Base-by-base conservation (phyloP, 2,329 filamentous ascomycete species). In the Penicillium sp. region DNA sequence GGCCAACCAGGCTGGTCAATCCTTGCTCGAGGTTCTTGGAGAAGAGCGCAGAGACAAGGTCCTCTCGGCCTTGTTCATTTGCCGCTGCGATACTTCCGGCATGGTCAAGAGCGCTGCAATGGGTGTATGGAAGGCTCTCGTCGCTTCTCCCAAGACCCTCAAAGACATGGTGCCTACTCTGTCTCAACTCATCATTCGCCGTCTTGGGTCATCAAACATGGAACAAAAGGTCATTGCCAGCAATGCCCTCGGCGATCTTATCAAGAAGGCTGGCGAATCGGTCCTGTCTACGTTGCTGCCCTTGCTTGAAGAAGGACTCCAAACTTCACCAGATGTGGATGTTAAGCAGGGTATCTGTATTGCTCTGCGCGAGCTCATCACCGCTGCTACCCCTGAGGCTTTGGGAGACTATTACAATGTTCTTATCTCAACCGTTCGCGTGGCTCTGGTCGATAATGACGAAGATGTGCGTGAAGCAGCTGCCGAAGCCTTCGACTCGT, bases 191-290 rank as follows among this genome's bases (percentile, higher is more conserved):
- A 84, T 98, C 54, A 96, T 98, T 61, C 81, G 86, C 42, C 85
- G 92, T 32, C 77, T 98, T 52, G 92, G 88, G 45, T 96, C 89
- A 62, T 84, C 89, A 30, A 96, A 95, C 59, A 89, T 94, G 82
- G 92, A 98, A 64, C 92, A 98, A 66, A 96, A 95, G 72, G 84
- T 95, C 53, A 98, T 98, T 72, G 92, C 93, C 50, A 90, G 90
- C 62, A 96, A 96, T 63, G 88, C 92, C 32, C 75, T 98, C 39
- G 92, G 92, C 58, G 92, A 98, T 62, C 79, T 98, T 50, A 96
- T 98, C 57, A 83, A 92, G 56, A 95, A 95, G 67, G 90, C 92
- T 56, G 92, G 93, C 45, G 92, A 98, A 62, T 84, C 87, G 39
- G 89, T 98, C 40, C 73, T 98, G 47, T 79, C 88, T 15, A 93